phyloP scores from a whole-genome alignment of 2,329 filamentous ascomycete genomes.

The Colletotrichum navitas region DNA sequence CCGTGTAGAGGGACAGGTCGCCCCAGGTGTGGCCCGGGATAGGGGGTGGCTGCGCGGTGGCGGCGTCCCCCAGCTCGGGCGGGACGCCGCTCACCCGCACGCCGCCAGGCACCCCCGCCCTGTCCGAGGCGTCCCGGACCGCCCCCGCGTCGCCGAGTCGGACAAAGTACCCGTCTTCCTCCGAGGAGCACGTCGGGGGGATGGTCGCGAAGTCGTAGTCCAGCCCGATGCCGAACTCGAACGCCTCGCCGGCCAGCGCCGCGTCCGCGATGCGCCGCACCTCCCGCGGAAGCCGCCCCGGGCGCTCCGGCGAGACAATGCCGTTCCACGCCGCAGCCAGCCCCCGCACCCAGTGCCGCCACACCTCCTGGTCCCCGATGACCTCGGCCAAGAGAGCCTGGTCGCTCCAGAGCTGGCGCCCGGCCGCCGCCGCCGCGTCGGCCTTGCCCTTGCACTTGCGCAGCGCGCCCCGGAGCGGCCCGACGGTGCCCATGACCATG shows the following conservation, averaged over 20 bases:
- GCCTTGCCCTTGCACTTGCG: constrained; percentile 49
- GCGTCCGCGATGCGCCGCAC: constrained; percentile 47
- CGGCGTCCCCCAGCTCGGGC: constrained; percentile 44
- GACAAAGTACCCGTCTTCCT: constrained; percentile 54
- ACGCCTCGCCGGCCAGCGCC: constrained; percentile 47
- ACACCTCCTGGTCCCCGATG: constrained; percentile 55
- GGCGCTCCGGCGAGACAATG: constrained; percentile 38
- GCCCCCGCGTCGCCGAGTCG: constrained; percentile 45
- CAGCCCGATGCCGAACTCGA: constrained; percentile 56
- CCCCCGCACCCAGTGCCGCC: constrained; percentile 50
- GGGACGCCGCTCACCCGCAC: constrained; percentile 49
- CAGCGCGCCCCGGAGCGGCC: constrained; percentile 46
- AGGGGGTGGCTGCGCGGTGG: constrained; percentile 24
- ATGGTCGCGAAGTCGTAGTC: constrained; percentile 55
- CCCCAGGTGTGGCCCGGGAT: constrained; percentile 47
- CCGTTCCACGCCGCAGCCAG: constrained; percentile 52
- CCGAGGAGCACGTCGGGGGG: constrained; percentile 53
- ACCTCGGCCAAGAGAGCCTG: constrained; percentile 55
- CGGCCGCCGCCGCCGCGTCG: constrained; percentile 46
- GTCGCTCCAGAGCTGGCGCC: constrained; percentile 55
- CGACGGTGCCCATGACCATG: constrained; percentile 54
- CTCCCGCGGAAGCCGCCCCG: constrained; percentile 37
- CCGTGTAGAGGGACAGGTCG: constrained; percentile 52
- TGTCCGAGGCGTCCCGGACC: constrained; percentile 45
- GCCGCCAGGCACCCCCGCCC: constrained; percentile 49